Evolutionary conservation across 2,329 filamentous ascomycete genomes (phyloP).

Genomic region (Tricladium varicosporioides): DNA sequence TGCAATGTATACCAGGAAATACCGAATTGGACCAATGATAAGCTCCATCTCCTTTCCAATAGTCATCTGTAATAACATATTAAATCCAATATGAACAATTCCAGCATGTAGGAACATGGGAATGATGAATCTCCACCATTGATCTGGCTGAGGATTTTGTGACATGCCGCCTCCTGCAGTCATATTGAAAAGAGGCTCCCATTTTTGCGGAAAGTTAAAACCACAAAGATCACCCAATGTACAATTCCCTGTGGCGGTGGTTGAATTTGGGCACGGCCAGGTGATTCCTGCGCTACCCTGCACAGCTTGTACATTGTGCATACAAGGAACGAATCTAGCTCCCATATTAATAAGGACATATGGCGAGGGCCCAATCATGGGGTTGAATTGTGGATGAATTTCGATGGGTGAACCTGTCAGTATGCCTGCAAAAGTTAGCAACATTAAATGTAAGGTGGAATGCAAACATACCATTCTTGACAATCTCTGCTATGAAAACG

Average conservation of each 20-base stretch:
- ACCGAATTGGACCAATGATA: constrained; percentile 83
- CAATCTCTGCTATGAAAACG: constrained; percentile 87
- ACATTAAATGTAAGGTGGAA: neutral
- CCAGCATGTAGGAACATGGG: constrained; percentile 96
- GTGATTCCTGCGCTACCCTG: constrained; percentile 51
- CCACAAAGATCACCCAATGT: constrained; percentile 79
- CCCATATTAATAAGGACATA: constrained; percentile 97
- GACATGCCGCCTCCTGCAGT: constrained; percentile 46
- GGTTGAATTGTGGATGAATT: constrained; percentile 79
- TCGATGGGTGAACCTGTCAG: constrained; percentile 64
- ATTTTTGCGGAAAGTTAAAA: constrained; percentile 51
- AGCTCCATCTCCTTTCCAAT: constrained; percentile 91
- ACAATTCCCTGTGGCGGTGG: constrained; percentile 60
- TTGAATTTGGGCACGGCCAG: constrained; percentile 83
- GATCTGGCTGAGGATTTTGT: constrained; percentile 63
- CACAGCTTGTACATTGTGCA: constrained; percentile 75
- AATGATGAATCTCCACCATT: constrained; percentile 95
- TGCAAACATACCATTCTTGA: constrained; percentile 69
- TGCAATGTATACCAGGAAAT: constrained; percentile 84
- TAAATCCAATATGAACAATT: constrained; percentile 92
- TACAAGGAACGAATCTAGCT: constrained; percentile 86
- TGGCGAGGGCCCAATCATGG: constrained; percentile 92
- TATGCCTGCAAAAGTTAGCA: constrained; percentile 45
- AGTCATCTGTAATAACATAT: constrained; percentile 86
- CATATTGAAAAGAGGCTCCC: constrained; percentile 27